Evolutionary conservation across 495 filamentous ascomycete species (phyloP).

Genomic region (Ramalina intermedia): DNA sequence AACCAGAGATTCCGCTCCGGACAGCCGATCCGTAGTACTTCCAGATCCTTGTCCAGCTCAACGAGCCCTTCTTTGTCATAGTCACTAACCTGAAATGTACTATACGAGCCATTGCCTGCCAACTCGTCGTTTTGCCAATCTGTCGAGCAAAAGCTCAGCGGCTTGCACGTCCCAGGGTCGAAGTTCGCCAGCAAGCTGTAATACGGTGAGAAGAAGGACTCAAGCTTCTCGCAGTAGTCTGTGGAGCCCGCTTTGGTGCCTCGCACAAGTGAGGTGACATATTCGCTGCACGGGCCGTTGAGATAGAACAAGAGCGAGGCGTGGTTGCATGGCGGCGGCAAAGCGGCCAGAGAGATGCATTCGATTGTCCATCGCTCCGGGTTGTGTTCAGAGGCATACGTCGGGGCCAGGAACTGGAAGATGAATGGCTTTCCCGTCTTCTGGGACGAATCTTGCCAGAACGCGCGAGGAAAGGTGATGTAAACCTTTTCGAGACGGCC

Average conservation of each 20-base stretch:
- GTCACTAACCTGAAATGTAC: slow-evolving; percentile 73
- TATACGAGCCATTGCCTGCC: slow-evolving; percentile 81
- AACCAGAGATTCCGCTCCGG: slow-evolving; percentile 67
- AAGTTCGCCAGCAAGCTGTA: slow-evolving; percentile 58
- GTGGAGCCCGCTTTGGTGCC: slow-evolving; percentile 12
- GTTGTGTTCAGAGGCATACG: slow-evolving; percentile 44
- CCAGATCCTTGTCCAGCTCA: slow-evolving; percentile 43
- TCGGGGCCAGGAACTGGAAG: slow-evolving; percentile 53
- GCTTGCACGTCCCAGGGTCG: slow-evolving; percentile 45
- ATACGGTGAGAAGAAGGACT: slow-evolving; percentile 56
- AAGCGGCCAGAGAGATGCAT: slow-evolving; percentile 58
- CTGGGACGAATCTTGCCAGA: slow-evolving; percentile 32
- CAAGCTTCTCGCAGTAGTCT: slow-evolving; percentile 33
- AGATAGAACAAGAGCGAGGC: slow-evolving; percentile 90
- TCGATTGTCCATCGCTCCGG: slow-evolving; percentile 60
- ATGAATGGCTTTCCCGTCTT: slow-evolving; percentile 27
- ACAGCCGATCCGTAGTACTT: slow-evolving; percentile 54
- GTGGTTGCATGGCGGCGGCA: slow-evolving; percentile 46
- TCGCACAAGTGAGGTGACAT: slow-evolving; percentile 33
- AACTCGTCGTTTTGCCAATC: slow-evolving; percentile 71
- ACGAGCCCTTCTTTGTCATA: slow-evolving; percentile 41
- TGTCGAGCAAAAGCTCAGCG: slow-evolving; percentile 50
- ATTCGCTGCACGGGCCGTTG: slow-evolving; percentile 45
- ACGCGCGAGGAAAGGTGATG: slow-evolving; percentile 65
- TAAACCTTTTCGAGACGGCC: slow-evolving; percentile 88